A percentile compares a stretch with the other conserved stretches of the same genome.
Evolutionary conservation across 1,284 basidiomycete species (phyloP).

Genomic region (Ceratobasidium sp.): DNA sequence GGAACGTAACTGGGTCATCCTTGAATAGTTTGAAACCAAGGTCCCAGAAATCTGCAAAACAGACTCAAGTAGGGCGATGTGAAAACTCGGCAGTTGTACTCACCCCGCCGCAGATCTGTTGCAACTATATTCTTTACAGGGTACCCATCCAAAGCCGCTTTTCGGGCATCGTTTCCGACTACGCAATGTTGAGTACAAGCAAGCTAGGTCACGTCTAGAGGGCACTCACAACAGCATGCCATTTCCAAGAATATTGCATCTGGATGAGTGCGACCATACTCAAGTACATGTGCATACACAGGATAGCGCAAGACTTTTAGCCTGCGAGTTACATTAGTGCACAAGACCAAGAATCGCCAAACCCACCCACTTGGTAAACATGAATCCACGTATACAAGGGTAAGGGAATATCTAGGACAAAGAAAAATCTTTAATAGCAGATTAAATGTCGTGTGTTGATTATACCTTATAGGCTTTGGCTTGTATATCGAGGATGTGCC

Average conservation of each 20-base stretch:
- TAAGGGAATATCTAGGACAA: constrained; percentile 59
- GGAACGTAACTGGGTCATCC: constrained; percentile 60
- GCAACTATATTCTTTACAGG: constrained; percentile 58
- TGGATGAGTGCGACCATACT: constrained; percentile 59
- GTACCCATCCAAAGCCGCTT: constrained; percentile 62
- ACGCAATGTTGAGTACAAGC: background rate
- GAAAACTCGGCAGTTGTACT: constrained; percentile 39
- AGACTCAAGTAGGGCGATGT: background rate
- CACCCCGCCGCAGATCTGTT: constrained; percentile 58
- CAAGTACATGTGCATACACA: constrained; percentile 62
- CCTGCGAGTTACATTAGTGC: constrained; percentile 54
- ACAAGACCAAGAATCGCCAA: too few relatives aligned
- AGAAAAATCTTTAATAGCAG: constrained; percentile 47
- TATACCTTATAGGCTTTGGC: constrained; percentile 62
- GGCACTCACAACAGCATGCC: constrained; percentile 66
- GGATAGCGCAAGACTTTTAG: constrained; percentile 62
- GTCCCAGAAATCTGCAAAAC: constrained; percentile 57
- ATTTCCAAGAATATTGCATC: constrained; percentile 67
- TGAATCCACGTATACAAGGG: constrained; percentile 62
- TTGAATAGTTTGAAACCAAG: constrained; percentile 59
- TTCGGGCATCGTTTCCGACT: constrained; percentile 66
- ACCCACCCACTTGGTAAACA: constrained; percentile 61
- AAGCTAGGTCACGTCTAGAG: background rate
- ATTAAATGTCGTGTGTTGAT: constrained; percentile 46
- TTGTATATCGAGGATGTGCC: constrained; percentile 65